Evolutionary conservation across 208 protist genomes (phyloP).

Genomic region (Crithidia bombi): DNA sequence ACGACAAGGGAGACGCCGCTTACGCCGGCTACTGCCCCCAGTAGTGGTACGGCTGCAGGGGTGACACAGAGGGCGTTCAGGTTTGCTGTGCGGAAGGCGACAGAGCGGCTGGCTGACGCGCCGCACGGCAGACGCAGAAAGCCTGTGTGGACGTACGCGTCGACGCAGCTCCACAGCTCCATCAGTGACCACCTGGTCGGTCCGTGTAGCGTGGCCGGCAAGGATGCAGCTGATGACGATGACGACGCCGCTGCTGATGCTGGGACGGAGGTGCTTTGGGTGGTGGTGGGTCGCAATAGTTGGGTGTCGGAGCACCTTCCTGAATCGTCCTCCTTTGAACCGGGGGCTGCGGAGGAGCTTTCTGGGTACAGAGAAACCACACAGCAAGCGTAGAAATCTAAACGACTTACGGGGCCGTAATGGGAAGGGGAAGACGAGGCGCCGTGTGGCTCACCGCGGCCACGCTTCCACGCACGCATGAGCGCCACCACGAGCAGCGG

Average conservation of each 20-base stretch:
- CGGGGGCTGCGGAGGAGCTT: too few species aligned
- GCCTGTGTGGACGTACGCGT: constrained; percentile 17
- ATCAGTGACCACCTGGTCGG: not conserved
- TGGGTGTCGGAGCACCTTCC: too few species aligned
- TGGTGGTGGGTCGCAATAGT: too few species aligned
- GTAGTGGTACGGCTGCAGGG: too few species aligned
- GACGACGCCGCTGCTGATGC: not conserved
- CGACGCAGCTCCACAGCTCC: constrained; percentile 15
- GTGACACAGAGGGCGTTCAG: too few species aligned
- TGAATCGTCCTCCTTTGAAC: too few species aligned
- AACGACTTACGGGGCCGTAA: not conserved
- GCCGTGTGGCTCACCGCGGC: not conserved
- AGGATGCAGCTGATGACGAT: not conserved
- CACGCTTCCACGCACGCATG: constrained; percentile 4
- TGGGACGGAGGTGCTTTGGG: too few species aligned
- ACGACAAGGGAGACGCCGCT: constrained; percentile 13
- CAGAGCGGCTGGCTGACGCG: not conserved
- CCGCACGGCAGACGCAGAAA: not conserved
- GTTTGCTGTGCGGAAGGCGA: not conserved
- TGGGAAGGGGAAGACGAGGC: not conserved
- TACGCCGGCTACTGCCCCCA: not conserved
- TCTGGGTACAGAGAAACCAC: too few species aligned
- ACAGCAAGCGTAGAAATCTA: too few species aligned
- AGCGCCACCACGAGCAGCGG: constrained; percentile 8
- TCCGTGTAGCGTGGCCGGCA: not conserved